Evolutionary conservation across 2,329 filamentous ascomycete species (phyloP), one percentile per base, ranked within the genome.

Genomic region (Ascochyta lentis): DNA sequence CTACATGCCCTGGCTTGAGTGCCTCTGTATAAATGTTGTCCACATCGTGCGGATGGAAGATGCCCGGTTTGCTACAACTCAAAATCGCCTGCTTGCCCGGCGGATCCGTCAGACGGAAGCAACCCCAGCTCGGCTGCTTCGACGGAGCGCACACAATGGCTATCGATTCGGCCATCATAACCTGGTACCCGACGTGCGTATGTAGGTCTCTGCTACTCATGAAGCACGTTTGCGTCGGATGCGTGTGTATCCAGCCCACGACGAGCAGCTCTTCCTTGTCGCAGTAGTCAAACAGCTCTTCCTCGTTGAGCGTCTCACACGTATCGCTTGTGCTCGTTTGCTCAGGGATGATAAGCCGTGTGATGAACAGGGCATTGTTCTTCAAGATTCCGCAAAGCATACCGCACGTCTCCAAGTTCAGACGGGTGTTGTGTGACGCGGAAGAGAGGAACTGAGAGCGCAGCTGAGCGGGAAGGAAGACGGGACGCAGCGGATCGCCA

Each of bases 181-280:
- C 88, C 76, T 99, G 95, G 73, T 97, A 98, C 10, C 92, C 92
- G 3, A 89, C 88, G 71, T 96, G 94, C 0, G 96, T 99, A 72
- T 99, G 95, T 63, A 98, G 73, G 71, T 99, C 95, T 45, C 94
- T 83, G 44, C 90, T 95, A 72, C 92, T 96, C 91, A 99, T 96
- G 74, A 99, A 99, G 76, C 95, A 99, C 0, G 92, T 96, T 78
- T 99, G 95, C 0, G 89, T 92, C 0, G 95, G 95, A 74, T 99
- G 95, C 0, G 95, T 99, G 73, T 99, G 95, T 58, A 99, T 99
- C 95, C 95, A 99, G 35, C 94, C 94, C 5, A 96, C 83, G 49
- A 96, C 87, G 75, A 96, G 85, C 33, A 98, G 77, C 58, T 96
- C 90, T 69, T 96, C 86, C 5, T 82, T 83, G 66, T 95, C 90